A percentile compares a stretch with the other conserved stretches of the same genome.
Evolutionary conservation across 495 filamentous ascomycete genomes (phyloP).

Genomic region (Paragyromitra xinjiangensis): DNA sequence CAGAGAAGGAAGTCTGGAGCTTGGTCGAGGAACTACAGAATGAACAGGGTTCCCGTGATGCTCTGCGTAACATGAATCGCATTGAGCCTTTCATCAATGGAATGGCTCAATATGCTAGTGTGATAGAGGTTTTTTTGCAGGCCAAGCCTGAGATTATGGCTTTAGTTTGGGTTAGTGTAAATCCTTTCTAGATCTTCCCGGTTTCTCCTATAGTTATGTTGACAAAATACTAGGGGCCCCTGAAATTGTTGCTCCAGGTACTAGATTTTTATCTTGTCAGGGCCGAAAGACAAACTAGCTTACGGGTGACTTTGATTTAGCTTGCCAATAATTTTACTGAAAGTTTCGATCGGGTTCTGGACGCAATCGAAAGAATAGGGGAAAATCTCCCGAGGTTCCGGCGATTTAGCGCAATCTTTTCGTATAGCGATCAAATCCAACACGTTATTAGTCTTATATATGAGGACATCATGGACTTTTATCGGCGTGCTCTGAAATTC

Average conservation of each 20-base stretch:
- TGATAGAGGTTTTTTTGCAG: conserved; percentile 59
- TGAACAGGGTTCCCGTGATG: conserved; percentile 19
- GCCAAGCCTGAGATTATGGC: conserved; percentile 56
- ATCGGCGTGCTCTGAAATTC: conserved; percentile 52
- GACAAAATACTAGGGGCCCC: conserved; percentile 21
- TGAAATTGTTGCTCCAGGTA: conserved; percentile 40
- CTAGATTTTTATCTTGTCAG: neutral
- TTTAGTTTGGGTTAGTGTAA: conserved; percentile 54
- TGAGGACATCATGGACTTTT: conserved; percentile 57
- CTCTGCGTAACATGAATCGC: conserved; percentile 55
- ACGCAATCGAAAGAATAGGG: conserved; percentile 57
- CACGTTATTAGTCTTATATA: conserved; percentile 55
- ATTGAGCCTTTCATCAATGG: conserved; percentile 56
- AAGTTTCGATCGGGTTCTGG: conserved; percentile 57
- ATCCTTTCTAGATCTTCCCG: neutral
- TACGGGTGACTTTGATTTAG: neutral
- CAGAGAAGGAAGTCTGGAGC: conserved; percentile 22
- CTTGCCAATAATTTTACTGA: conserved; percentile 28
- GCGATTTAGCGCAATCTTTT: conserved; percentile 31
- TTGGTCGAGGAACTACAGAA: conserved; percentile 19
- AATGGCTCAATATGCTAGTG: conserved; percentile 56
- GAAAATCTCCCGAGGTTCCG: conserved; percentile 55
- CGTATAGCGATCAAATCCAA: conserved; percentile 41
- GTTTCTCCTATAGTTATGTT: neutral
- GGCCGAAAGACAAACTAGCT: neutral